These are phyloP conservation scores for Trapa bicornis DNA, from an alignment of 345 rosid species.

Conservation along the genomic window DNA sequence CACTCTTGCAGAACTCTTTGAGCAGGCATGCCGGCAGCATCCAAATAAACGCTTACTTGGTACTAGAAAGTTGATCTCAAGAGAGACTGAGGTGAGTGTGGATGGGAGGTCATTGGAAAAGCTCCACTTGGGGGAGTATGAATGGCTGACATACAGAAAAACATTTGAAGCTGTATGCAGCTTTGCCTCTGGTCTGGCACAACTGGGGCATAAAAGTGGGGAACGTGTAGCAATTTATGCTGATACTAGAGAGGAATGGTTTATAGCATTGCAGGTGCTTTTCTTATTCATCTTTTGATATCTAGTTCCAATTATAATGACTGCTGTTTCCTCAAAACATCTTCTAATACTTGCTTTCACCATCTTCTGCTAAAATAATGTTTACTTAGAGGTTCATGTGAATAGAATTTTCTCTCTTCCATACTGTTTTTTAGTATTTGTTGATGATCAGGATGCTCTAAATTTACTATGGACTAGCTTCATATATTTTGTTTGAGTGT, in stretches of 20 bases:
- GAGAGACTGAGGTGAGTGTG: conserved; percentile 41
- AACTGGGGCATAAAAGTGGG: conserved; percentile 50
- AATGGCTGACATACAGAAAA: conserved; percentile 61
- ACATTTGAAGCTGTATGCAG: conserved; percentile 50
- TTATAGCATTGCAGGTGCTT: conserved; percentile 79
- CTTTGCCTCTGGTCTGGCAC: conserved; percentile 79
- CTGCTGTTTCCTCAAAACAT: neutral
- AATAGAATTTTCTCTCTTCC: neutral
- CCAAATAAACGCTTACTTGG: conserved; percentile 53
- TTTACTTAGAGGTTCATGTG: neutral
- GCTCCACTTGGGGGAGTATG: conserved; percentile 86
- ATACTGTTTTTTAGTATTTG: neutral
- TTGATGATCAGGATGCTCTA: neutral
- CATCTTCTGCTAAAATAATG: neutral
- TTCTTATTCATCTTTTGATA: neutral
- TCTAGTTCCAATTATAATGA: neutral
- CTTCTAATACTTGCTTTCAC: neutral
- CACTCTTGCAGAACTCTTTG: conserved; percentile 87
- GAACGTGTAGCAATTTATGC: conserved; percentile 94
- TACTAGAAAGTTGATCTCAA: conserved; percentile 54
- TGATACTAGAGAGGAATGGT: conserved; percentile 95
- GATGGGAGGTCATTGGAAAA: conserved; percentile 84
- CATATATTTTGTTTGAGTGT: neutral
- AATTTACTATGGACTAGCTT: neutral
- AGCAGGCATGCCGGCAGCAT: conserved; percentile 53